Conservation (phyloP, 805 yeast species). For the Yarrowia osloensis region DNA sequence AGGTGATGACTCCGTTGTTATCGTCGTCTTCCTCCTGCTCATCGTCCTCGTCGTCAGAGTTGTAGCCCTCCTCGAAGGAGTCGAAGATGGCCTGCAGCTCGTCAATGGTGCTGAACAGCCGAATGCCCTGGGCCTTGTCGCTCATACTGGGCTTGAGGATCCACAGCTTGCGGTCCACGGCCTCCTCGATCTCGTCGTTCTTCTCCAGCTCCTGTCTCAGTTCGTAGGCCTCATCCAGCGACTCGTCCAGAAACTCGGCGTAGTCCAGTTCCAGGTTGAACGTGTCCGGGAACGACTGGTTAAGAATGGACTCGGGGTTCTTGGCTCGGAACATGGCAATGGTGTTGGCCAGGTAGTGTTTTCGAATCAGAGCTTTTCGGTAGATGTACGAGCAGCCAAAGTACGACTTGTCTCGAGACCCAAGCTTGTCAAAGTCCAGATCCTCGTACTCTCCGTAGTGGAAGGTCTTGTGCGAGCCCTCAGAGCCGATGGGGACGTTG, state of each 20-base stretch:
- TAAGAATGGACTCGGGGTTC: constrained; percentile 66
- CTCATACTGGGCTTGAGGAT: constrained; percentile 96
- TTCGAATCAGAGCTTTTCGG: constrained; percentile 87
- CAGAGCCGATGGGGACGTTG: not conserved
- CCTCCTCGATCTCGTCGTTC: constrained; percentile 47
- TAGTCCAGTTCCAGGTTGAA: constrained; percentile 86
- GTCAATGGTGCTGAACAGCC: constrained; percentile 73
- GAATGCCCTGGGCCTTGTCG: constrained; percentile 94
- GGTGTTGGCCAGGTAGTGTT: constrained; percentile 84
- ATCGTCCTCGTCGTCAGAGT: constrained; percentile 51
- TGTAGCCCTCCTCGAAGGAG: constrained; percentile 73
- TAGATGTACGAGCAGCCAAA: constrained; percentile 78
- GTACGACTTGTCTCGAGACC: constrained; percentile 51
- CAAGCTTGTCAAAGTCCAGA: constrained; percentile 68
- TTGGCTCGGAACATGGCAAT: constrained; percentile 74
- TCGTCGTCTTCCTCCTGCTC: constrained; percentile 40
- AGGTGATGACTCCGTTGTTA: constrained; percentile 70
- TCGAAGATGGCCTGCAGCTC: constrained; percentile 84
- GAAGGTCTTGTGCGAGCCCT: constrained; percentile 47
- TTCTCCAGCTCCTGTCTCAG: constrained; percentile 72
- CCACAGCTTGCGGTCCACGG: constrained; percentile 49
- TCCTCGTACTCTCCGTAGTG: constrained; percentile 93
- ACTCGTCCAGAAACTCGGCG: constrained; percentile 93
- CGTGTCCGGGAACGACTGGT: constrained; percentile 67
- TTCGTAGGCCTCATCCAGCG: constrained; percentile 90